A percentile compares a stretch with the other conserved stretches of the same genome.
Conservation (phyloP, 495 filamentous ascomycete species). For the Cryomyces minteri region DNA sequence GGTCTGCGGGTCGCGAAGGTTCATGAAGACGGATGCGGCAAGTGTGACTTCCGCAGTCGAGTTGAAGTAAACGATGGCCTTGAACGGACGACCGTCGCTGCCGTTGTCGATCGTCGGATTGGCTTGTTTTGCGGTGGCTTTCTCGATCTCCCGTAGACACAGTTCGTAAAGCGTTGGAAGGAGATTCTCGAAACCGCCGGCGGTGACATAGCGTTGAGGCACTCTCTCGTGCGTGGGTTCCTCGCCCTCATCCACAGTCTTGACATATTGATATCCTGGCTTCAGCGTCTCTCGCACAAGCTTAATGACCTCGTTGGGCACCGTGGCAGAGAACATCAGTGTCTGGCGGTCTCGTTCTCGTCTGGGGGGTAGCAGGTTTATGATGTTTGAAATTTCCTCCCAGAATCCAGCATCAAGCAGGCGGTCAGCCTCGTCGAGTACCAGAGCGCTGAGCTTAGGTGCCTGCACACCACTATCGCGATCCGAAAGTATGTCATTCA, state of each 20-base stretch:
- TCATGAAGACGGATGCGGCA: constrained; percentile 38
- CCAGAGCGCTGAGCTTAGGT: constrained; percentile 57
- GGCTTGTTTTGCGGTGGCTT: constrained; percentile 10
- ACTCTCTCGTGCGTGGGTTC: constrained; percentile 66
- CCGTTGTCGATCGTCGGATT: too few relatives aligned
- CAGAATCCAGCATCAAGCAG: constrained; percentile 81
- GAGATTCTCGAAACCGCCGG: constrained; percentile 54
- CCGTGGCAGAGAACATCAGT: constrained; percentile 83
- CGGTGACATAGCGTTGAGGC: constrained; percentile 51
- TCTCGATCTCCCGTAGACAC: constrained; percentile 34
- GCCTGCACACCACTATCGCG: constrained; percentile 41
- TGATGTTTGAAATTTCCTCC: constrained; percentile 55
- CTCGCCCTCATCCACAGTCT: constrained; percentile 67
- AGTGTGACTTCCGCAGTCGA: constrained; percentile 54
- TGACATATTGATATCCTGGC: constrained; percentile 60
- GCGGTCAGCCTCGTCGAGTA: constrained; percentile 88
- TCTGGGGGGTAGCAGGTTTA: constrained; percentile 41
- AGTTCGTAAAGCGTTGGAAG: constrained; percentile 65
- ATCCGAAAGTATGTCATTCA: constrained; percentile 72
- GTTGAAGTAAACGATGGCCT: constrained; percentile 81
- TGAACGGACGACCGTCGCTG: constrained; percentile 41
- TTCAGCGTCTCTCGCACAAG: constrained; percentile 56
- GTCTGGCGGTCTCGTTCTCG: constrained; percentile 57
- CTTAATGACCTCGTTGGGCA: constrained; percentile 62
- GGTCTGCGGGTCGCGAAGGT: too few relatives aligned